phyloP scores from a whole-genome alignment of 2,329 filamentous ascomycete species.

The Uncinocarpus reesii region DNA sequence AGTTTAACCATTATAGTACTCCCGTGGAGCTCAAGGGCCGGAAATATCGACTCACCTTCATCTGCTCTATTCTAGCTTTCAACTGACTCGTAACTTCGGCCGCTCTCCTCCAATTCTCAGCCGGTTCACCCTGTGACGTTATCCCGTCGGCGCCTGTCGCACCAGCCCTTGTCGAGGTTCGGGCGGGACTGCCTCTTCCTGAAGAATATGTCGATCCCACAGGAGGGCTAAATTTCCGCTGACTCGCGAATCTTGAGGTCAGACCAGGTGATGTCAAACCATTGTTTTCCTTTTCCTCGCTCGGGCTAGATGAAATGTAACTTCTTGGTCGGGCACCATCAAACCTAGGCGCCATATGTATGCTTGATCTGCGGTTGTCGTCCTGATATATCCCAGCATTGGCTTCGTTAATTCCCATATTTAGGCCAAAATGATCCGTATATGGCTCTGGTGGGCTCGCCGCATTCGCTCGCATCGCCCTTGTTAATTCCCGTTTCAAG shows the following conservation, averaged over 20 bases:
- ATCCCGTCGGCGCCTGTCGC: slow-evolving; percentile 21
- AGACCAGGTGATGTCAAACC: slow-evolving; percentile 31
- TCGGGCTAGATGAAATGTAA: slow-evolving; percentile 46
- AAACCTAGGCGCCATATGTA: slow-evolving; percentile 33
- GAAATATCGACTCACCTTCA: slow-evolving; percentile 59
- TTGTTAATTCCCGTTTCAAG: slow-evolving; percentile 70
- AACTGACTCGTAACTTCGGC: slow-evolving; percentile 96
- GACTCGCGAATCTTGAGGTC: slow-evolving; percentile 25
- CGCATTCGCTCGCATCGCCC: slow-evolving; percentile 36
- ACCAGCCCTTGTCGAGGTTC: slow-evolving; percentile 19
- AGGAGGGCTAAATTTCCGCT: slow-evolving; percentile 38
- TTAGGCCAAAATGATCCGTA: slow-evolving; percentile 49
- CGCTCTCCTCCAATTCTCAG: slow-evolving; percentile 92
- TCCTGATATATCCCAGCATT: slow-evolving; percentile 36
- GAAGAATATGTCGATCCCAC: slow-evolving; percentile 28
- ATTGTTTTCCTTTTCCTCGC: slow-evolving; percentile 71
- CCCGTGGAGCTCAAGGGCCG: not conserved
- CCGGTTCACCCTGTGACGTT: slow-evolving; percentile 43
- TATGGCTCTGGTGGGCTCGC: slow-evolving; percentile 29
- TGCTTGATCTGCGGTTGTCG: slow-evolving; percentile 23
- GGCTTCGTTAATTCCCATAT: slow-evolving; percentile 40
- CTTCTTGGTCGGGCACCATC: slow-evolving; percentile 34
- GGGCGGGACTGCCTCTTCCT: slow-evolving; percentile 31
- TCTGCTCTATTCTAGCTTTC: slow-evolving; percentile 95
- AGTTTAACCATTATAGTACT: not conserved